phyloP scores from a whole-genome alignment of 495 filamentous ascomycete species.

The Daldinia vernicosa region DNA sequence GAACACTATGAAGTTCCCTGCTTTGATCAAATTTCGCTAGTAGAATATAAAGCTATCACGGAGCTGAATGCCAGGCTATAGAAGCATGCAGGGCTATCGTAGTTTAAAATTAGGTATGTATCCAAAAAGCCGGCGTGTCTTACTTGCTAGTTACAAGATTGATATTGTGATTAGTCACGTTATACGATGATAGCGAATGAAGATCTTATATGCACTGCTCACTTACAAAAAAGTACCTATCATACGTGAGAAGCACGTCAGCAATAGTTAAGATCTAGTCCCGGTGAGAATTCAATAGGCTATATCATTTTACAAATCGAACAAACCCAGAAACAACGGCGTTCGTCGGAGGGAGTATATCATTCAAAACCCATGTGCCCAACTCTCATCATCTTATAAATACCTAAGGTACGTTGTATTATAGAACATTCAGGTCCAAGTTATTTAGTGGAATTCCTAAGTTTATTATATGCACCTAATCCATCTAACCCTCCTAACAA shows the following conservation, averaged over 20 bases:
- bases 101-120: not conserved
- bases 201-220: not conserved
- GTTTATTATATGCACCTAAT: not conserved
- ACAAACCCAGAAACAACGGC: too few relatives aligned
- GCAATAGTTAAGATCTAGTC: not conserved
- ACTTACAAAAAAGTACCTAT: not conserved
- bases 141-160: not conserved
- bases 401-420: too few relatives aligned
- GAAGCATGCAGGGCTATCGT: not conserved
- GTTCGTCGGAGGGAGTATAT: too few relatives aligned
- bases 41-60: not conserved
- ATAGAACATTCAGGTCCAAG: too few relatives aligned
- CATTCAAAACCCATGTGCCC: too few relatives aligned
- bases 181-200: not conserved
- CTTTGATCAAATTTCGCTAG: not conserved
- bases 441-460: not conserved
- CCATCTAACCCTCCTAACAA: not conserved
- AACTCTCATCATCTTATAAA: too few relatives aligned
- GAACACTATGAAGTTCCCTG: not conserved
- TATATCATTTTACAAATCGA: not conserved
- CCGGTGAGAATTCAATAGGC: not conserved
- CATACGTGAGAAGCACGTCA: conserved; percentile 6
- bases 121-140: not conserved
- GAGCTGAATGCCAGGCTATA: not conserved
- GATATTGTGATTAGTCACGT: not conserved